Conservation (phyloP, 2,329 filamentous ascomycete species). For the Aspergillus ibericus region DNA sequence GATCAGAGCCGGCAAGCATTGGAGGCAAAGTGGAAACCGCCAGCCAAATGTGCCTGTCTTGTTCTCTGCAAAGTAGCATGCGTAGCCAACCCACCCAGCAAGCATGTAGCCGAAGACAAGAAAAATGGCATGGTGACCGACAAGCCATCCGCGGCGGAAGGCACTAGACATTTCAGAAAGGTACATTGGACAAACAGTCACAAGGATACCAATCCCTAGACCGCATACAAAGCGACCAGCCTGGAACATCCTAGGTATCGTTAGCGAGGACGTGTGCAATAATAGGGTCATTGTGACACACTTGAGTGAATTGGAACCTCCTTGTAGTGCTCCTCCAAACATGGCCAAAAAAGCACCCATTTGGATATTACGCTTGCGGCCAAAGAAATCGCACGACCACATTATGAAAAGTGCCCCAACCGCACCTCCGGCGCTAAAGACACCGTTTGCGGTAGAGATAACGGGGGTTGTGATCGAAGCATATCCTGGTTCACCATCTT, state of each 20-base stretch:
- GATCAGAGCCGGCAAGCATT: conserved; percentile 42
- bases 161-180: conserved; percentile 46
- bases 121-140: conserved; percentile 50
- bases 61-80: conserved; percentile 44
- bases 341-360: conserved; percentile 47
- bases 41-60: conserved; percentile 44
- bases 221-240: conserved; percentile 46
- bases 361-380: conserved; percentile 49
- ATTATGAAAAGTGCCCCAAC: conserved; percentile 51
- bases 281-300: conserved; percentile 22
- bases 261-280: conserved; percentile 4
- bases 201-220: conserved; percentile 45
- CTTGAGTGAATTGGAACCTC: conserved; percentile 47
- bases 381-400: conserved; percentile 50
- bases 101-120: conserved; percentile 51
- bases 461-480: conserved; percentile 47
- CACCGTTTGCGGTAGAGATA: conserved; percentile 52
- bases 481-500: conserved; percentile 47
- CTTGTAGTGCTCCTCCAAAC: conserved; percentile 50
- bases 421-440: conserved; percentile 52
- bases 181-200: conserved; percentile 49
- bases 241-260: conserved; percentile 44
- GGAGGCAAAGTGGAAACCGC: conserved; percentile 48
- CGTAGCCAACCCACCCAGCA: conserved; percentile 47
- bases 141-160: conserved; percentile 46